These are phyloP conservation scores for Fusarium secorum DNA, from an alignment of 2,329 filamentous ascomycete genomes.

Conservation along the genomic window DNA sequence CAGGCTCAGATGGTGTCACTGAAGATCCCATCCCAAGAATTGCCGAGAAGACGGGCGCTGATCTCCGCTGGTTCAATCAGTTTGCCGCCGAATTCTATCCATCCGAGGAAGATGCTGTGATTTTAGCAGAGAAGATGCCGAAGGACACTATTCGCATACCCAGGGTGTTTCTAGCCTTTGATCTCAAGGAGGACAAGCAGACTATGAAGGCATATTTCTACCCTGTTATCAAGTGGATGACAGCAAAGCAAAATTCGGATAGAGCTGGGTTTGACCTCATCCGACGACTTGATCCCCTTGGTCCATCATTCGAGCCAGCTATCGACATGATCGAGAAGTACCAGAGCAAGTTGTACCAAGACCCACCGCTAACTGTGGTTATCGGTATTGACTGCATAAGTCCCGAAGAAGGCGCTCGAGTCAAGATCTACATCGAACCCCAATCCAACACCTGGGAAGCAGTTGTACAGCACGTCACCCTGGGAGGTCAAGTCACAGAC, in stretches of 20 bases:
- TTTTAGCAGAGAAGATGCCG: slow-evolving; percentile 20
- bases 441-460: slow-evolving; percentile 37
- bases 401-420: slow-evolving; percentile 37
- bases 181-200: slow-evolving; percentile 33
- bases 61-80: slow-evolving; percentile 37
- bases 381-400: slow-evolving; percentile 41
- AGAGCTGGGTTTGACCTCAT: slow-evolving; percentile 34
- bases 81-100: slow-evolving; percentile 35
- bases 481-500: slow-evolving; percentile 34
- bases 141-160: slow-evolving; percentile 31
- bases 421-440: slow-evolving; percentile 41
- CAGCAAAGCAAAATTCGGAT: slow-evolving; percentile 32
- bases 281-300: slow-evolving; percentile 31
- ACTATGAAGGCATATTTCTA: slow-evolving; percentile 40
- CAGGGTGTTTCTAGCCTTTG: slow-evolving; percentile 38
- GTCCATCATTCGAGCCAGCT: slow-evolving; percentile 12
- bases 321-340: slow-evolving; percentile 32
- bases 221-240: slow-evolving; percentile 39
- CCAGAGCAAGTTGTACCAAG: slow-evolving; percentile 17
- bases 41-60: not conserved
- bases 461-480: slow-evolving; percentile 37
- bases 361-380: slow-evolving; percentile 34
- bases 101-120: slow-evolving; percentile 14
- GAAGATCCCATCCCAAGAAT: slow-evolving; percentile 2
- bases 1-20: slow-evolving; percentile 13